phyloP scores from a whole-genome alignment of 495 filamentous ascomycete genomes.

The Aspergillus leporis region DNA sequence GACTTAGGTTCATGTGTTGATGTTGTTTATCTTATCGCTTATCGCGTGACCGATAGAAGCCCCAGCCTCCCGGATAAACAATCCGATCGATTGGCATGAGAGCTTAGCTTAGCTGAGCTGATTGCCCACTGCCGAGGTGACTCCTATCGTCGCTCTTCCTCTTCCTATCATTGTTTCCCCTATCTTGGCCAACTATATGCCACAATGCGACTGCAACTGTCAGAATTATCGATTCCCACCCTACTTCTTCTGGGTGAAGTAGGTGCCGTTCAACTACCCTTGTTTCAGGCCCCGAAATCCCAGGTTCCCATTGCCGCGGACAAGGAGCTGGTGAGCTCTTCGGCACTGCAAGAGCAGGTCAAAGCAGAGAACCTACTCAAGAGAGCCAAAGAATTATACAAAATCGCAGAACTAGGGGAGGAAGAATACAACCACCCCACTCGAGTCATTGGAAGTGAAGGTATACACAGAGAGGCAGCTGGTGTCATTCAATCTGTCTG shows the following conservation, averaged over 20 bases:
- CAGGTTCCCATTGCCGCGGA: slow-evolving; percentile 6
- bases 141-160: too few relatives aligned
- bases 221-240: background rate
- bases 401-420: slow-evolving; percentile 53
- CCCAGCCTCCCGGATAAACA: background rate
- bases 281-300: slow-evolving; percentile 1
- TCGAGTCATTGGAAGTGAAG: slow-evolving; percentile 62
- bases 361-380: slow-evolving; percentile 49
- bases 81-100: background rate
- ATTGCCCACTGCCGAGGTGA: background rate
- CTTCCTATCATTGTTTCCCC: background rate
- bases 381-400: slow-evolving; percentile 56
- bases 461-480: slow-evolving; percentile 30
- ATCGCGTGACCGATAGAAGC: background rate
- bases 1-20: too few relatives aligned
- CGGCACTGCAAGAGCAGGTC: slow-evolving; percentile 55
- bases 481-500: slow-evolving; percentile 6
- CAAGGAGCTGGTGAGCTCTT: slow-evolving; percentile 43
- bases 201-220: background rate
- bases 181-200: too few relatives aligned
- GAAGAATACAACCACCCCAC: slow-evolving; percentile 62
- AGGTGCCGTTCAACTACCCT: slow-evolving; percentile 16
- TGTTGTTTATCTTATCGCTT: background rate
- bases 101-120: background rate
- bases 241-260: slow-evolving; percentile 12